Evolutionary conservation across 345 rosid genomes (phyloP), one percentile per base, ranked within the genome.

Genomic region (Erucastrum elatum): DNA sequence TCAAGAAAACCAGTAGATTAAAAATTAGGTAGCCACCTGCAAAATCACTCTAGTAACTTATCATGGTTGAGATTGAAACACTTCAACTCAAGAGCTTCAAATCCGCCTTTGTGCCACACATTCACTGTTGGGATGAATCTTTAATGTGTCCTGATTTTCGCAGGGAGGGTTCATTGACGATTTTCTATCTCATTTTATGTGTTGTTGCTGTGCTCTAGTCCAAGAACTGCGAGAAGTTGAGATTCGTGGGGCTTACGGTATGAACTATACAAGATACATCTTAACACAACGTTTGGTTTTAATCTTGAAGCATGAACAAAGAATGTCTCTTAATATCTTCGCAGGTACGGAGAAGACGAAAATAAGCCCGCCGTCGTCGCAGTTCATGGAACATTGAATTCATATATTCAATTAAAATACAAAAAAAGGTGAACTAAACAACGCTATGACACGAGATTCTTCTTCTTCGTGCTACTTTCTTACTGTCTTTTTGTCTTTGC

Each of bases 151-250:
- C 1, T 49, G 34, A 31, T 71, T 72, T 72, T 72, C 6, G 58
- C 91, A 93, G 99, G 98, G 97, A 69, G 99, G 99, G 58, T 89
- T 81, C 62, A 53, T 93, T 68, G 99, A 93, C 60, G 98, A 95
- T 84, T 95, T 95, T 82, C 96, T 93, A 64, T 93, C 99, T 4
- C 99, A 95, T 86, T 55, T 95, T 37, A 90, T 95, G 97, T 95
- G 98, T 69, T 95, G 99, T 83, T 95, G 99, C 80, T 95, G 99
- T 67, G 94, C 99, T 30, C 98, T 95, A 33, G 98, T 95, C 71
- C 99, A 93, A 90, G 99, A 95, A 84, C 90, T 88, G 82, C 88
- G 99, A 77, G 98, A 95, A 88, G 93, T 95, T 29, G 97, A 95
- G 85, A 87, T 87, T 72, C 96, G 98, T 26, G 92, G 96, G 37